phyloP scores from a whole-genome alignment of 2,329 filamentous ascomycete genomes.

The Magnaporthales sp. region DNA sequence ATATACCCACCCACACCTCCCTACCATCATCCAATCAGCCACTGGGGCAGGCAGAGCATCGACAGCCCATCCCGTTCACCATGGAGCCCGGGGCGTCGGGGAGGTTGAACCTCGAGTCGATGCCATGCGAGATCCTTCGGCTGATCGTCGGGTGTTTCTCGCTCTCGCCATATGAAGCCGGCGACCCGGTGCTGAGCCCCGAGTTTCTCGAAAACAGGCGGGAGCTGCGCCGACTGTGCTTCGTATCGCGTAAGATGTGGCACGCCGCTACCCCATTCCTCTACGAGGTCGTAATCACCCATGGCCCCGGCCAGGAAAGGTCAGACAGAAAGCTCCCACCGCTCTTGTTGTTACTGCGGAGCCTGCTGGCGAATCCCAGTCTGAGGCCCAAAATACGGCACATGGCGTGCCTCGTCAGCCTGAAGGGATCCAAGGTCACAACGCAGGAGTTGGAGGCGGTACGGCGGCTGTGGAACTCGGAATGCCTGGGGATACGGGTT shows the following conservation, averaged over 20 bases:
- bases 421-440: constrained; percentile 2
- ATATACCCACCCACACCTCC: background rate
- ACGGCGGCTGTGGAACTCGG: constrained; percentile 1
- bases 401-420: constrained; percentile 5
- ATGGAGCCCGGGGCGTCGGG: background rate
- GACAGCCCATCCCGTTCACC: background rate
- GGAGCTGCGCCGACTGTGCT: constrained; percentile 1
- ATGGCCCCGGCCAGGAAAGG: background rate
- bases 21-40: too few species aligned
- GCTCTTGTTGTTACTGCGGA: constrained; percentile 1
- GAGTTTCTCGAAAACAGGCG: background rate
- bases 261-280: constrained; percentile 4
- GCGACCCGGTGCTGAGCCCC: background rate
- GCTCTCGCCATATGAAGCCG: background rate
- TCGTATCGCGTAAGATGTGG: background rate
- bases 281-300: constrained; percentile 3
- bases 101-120: constrained; percentile 2
- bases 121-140: constrained; percentile 3
- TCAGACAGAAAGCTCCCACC: constrained; percentile 1
- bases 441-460: background rate
- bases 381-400: constrained; percentile 2
- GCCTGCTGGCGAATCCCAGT: constrained; percentile 1
- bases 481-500: background rate
- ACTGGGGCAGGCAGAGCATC: too few species aligned
- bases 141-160: constrained; percentile 2